Base-by-base conservation (phyloP, 2,329 filamentous ascomycete genomes). In the Arthrocladium fulminans region DNA sequence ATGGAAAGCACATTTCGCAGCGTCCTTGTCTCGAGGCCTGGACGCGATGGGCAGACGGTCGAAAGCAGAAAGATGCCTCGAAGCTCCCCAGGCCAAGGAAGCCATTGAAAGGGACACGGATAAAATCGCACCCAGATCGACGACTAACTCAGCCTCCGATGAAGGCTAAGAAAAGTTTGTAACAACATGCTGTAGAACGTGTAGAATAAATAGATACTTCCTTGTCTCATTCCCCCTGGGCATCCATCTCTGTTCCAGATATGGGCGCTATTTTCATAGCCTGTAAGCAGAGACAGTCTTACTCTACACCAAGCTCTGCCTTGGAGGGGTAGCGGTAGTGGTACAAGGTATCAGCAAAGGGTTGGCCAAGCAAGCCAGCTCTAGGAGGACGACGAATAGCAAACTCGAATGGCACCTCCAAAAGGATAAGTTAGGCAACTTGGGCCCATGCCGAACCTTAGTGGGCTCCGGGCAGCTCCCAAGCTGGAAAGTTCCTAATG, bases 1-100 rank as follows among this genome's bases (percentile, higher is more conserved):
- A 88, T 50, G 92, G 92, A n/a, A 81, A 80, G 58, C 92, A 85
- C 57, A 72, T 97, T 24, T 54, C 49, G 7, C 58, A 35, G 10
- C 42, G 50, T n/a, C 34, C 34, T 4, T 35, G 48, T n/a, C 25
- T 54, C n/a, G 41, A 42, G 15, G 46, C 50, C 12, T 54, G 51
- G 51, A 24, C 39, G n/a, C 30, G 47, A n/a, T 48, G 41, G 40
- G 30, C 41, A n/a, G 51, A 48, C n/a, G 51, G 54, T 79, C 79
- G 61, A 77, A 77, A 23, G 70, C 67, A 12, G 66, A 71, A n/a
- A 65, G 70, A 20, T 66, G 66, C 19, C 67, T 71, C 75, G 49
- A 71, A 67, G 59, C 74, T 68, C 56, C 68, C 63, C 13, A 70
- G 86, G 51, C 85, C 83, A 22, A 73, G 83, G 56, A 75, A 72